phyloP scores from a whole-genome alignment of 345 rosid species.

The Chamaenerion angustifolium region DNA sequence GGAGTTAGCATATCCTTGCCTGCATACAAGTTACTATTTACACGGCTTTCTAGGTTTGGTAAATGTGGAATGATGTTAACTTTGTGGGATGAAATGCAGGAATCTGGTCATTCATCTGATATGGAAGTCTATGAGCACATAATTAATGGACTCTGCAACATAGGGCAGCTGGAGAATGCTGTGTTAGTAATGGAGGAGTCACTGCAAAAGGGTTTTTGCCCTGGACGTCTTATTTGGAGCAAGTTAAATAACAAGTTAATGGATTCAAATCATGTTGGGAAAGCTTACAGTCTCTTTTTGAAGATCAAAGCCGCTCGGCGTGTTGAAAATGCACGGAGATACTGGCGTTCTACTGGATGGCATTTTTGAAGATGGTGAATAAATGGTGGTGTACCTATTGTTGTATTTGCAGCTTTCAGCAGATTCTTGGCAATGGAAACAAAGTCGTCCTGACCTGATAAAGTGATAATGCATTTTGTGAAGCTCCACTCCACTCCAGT shows the following conservation, averaged over 20 bases:
- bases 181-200: slow-evolving; percentile 86
- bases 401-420: too few relatives aligned
- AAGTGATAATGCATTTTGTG: too few relatives aligned
- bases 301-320: slow-evolving; percentile 62
- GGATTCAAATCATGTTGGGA: slow-evolving; percentile 54
- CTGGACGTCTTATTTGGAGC: slow-evolving; percentile 61
- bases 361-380: slow-evolving; percentile 71
- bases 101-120: slow-evolving; percentile 50
- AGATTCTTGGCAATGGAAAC: too few relatives aligned
- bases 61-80: slow-evolving; percentile 78
- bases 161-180: slow-evolving; percentile 84
- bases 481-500: too few relatives aligned
- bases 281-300: slow-evolving; percentile 62
- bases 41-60: slow-evolving; percentile 75
- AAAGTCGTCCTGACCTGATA: too few relatives aligned
- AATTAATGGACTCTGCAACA: slow-evolving; percentile 71
- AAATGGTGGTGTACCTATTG: too few relatives aligned
- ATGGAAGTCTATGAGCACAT: slow-evolving; percentile 66
- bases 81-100: slow-evolving; percentile 85
- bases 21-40: slow-evolving; percentile 67
- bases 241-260: slow-evolving; percentile 60
- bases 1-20: slow-evolving; percentile 55
- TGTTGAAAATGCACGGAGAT: slow-evolving; percentile 50
- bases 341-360: slow-evolving; percentile 86
- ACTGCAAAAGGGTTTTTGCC: slow-evolving; percentile 63